phyloP scores from a whole-genome alignment of 2,329 filamentous ascomycete species.

The Tolypocladium guangdongense region DNA sequence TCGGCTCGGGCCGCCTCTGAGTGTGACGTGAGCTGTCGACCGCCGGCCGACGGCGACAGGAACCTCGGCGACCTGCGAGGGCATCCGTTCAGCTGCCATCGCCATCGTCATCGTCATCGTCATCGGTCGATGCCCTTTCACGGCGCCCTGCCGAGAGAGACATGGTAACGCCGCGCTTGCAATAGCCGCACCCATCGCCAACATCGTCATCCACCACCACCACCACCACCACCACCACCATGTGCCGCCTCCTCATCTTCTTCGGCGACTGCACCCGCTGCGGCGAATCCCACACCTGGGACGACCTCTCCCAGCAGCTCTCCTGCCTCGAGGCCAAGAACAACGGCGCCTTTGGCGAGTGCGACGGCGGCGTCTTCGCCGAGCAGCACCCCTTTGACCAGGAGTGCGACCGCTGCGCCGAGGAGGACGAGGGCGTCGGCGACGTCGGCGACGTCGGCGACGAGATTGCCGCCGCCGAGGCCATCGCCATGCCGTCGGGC shows the following conservation, averaged over 20 bases:
- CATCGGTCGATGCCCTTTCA: neutral
- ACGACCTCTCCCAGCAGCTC: constrained; percentile 32
- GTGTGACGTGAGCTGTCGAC: neutral
- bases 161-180: neutral
- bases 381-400: constrained; percentile 37
- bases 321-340: constrained; percentile 40
- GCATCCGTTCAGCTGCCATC: neutral
- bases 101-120: neutral
- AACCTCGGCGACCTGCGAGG: neutral
- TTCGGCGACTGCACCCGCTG: constrained; percentile 32
- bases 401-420: constrained; percentile 33
- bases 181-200: neutral
- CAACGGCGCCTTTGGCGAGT: constrained; percentile 32
- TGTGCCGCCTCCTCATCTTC: constrained; percentile 38
- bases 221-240: constrained; percentile 9
- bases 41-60: neutral
- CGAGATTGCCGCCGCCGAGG: neutral
- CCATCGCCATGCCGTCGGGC: neutral
- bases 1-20: neutral
- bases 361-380: constrained; percentile 25
- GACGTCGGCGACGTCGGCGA: constrained; percentile 27
- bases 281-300: constrained; percentile 27
- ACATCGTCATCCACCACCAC: neutral
- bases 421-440: constrained; percentile 30
- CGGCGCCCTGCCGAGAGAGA: neutral